Base-by-base conservation (phyloP, 179 eudicot species). In the Gypsophila paniculata region DNA sequence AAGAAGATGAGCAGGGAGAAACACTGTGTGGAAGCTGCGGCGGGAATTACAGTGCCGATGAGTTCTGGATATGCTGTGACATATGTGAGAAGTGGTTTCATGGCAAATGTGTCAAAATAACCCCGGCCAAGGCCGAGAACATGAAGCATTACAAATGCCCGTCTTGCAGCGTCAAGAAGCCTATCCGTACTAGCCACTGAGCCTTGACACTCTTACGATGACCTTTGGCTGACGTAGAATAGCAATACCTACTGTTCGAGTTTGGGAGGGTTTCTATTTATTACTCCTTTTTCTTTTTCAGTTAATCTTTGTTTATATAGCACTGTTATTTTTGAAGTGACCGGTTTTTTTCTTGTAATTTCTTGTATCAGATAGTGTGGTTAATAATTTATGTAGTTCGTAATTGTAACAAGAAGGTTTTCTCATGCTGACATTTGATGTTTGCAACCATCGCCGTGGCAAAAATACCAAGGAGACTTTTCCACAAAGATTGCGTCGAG, bases 61-160 rank as follows among this genome's bases (percentile, higher is more conserved):
- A 88, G 75, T 90, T 90, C 74, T 90, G 96, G 96, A 90, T 90
- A 11, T 85, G 96, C 72, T 90, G 96, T 71, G 96, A 90, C 78
- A 84, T 86, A 6, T 90, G 96, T 17, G 96, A 90, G 75, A 85
- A 80, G 83, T 88, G 96, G 96, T 90, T 75, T 77, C 96, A 90
- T 51, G 96, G 96, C 15, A 88, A 89, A 72, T 90, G 96, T 36
- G 96, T 90, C 67, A 90, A 87, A 74, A 89, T 90, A 55, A 90
- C 93, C 6, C 96, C 96, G 2, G 96, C 88, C 25, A 90, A 90
- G 81, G 93, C 96, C 1, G 93, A 90, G 76, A 86, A 62, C 71
- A 90, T 90, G 61, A 88, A 86, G 86, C 93, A 90, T 69, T 90
- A 90, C 86, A 90, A 86, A 82, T 90, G 96, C 84, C 96, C 93